phyloP scores from a whole-genome alignment of 1,139 yeast species.

The Geotrichum klebahnii region DNA sequence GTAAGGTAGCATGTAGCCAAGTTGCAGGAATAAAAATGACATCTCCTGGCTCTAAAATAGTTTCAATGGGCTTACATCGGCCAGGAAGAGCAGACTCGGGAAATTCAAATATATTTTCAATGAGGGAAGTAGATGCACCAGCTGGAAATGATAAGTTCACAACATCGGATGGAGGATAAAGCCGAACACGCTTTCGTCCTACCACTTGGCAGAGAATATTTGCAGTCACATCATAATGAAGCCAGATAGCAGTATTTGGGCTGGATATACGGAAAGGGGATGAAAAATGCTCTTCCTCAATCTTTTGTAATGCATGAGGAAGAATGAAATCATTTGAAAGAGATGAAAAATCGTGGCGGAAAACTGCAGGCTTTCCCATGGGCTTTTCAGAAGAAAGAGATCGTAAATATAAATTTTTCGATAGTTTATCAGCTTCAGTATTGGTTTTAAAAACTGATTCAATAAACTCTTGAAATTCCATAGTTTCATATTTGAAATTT shows the following conservation, averaged over 20 bases:
- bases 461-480: slow-evolving; percentile 35
- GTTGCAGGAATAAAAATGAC: slow-evolving; percentile 39
- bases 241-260: slow-evolving; percentile 39
- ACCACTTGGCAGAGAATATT: slow-evolving; percentile 39
- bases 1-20: slow-evolving; percentile 42
- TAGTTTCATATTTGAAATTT: slow-evolving; percentile 36
- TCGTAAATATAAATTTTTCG: slow-evolving; percentile 32
- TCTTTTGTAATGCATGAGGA: slow-evolving; percentile 29
- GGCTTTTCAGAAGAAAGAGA: slow-evolving; percentile 36
- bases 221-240: slow-evolving; percentile 41
- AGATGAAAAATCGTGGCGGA: slow-evolving; percentile 35
- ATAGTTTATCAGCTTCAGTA: background rate
- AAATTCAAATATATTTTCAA: slow-evolving; percentile 35
- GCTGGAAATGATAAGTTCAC: slow-evolving; percentile 34
- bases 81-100: slow-evolving; percentile 24
- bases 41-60: slow-evolving; percentile 40
- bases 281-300: slow-evolving; percentile 33
- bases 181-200: slow-evolving; percentile 37
- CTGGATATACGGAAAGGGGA: slow-evolving; percentile 40
- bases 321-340: slow-evolving; percentile 36
- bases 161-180: slow-evolving; percentile 40
- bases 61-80: slow-evolving; percentile 34
- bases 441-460: slow-evolving; percentile 26
- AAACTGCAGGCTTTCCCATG: slow-evolving; percentile 34
- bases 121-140: slow-evolving; percentile 38